Evolutionary conservation across 2,329 filamentous ascomycete genomes (phyloP), one percentile per base, ranked within the genome.

Genomic region (Pseudogymnoascus sp.): DNA sequence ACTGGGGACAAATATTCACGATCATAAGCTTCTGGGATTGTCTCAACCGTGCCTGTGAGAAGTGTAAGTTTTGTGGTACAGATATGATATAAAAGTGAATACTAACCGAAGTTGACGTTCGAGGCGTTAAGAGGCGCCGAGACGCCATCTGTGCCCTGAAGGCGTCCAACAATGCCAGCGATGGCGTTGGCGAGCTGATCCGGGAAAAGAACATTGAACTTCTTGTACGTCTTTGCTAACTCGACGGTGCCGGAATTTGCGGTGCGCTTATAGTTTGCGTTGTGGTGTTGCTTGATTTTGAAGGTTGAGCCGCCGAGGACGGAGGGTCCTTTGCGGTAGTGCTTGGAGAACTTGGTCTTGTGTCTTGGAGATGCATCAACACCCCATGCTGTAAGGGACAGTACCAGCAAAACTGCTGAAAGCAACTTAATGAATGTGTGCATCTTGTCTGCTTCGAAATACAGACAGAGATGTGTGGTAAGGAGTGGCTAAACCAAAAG

Each of bases 171-270:
- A 57, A 34, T 63, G 43, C 61, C 37, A 28, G 28, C 51, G 34
- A 31, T 45, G 36, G 36, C 60, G n/a, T 34, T 57, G 19, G 73
- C 71, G 16, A 70, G 60, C 19, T 72, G 64, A 61, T 73, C 68
- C 4, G 74, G 74, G 60, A 75, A 68, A 14, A 70, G 63, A 14
- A 74, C 68, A 61, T 73, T 73, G 69, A 70, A 75, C 67, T 76
- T 76, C 65, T 68, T 70, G 64, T 75, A 57, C 11, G 72, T 72
- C 61, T 68, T 71, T 64, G 72, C 68, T 63, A 72, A 64, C 65
- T 75, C 71, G 31, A 61, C 63, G 14, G 60, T n/a, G 13, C 63
- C 63, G 25, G 60, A 63, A 16, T 70, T 67, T 62, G 74, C 71
- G 45, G 74, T 69, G 66, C 73, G 70, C 63, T 71, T 67, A 63